Conservation (phyloP, 2,329 filamentous ascomycete genomes). For the Apiospora saccharicola region DNA sequence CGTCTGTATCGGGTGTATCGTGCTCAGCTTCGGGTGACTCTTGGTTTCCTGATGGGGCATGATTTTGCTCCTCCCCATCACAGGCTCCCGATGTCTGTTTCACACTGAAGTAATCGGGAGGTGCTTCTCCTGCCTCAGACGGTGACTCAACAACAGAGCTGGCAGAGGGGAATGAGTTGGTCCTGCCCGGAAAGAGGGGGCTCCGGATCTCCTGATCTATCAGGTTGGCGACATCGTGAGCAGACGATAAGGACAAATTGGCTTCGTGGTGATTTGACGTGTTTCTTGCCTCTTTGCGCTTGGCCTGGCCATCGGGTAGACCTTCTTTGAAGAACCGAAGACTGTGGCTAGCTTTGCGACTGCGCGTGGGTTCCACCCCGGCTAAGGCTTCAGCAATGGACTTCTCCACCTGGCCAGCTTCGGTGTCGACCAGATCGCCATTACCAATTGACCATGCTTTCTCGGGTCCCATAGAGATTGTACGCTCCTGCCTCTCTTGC, state of each 20-base stretch:
- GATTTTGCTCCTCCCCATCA: neutral
- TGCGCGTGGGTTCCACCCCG: slow-evolving; percentile 69
- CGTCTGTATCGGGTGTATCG: neutral
- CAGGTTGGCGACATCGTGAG: neutral
- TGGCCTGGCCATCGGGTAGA: slow-evolving; percentile 64
- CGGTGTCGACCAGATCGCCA: slow-evolving; percentile 53
- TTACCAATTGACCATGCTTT: slow-evolving; percentile 71
- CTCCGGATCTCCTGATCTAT: slow-evolving; percentile 3
- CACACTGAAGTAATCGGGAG: slow-evolving; percentile 17
- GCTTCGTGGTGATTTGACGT: neutral
- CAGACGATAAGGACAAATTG: neutral
- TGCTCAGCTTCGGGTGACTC: neutral
- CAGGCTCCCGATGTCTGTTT: neutral
- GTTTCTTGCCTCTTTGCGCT: slow-evolving; percentile 56
- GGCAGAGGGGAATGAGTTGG: slow-evolving; percentile 10
- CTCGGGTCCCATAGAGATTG: slow-evolving; percentile 55
- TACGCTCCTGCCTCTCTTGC: slow-evolving; percentile 45
- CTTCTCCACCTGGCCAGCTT: slow-evolving; percentile 67
- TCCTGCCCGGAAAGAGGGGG: neutral
- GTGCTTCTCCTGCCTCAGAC: neutral
- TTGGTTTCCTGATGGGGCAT: neutral
- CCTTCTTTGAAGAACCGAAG: slow-evolving; percentile 73
- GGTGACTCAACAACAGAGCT: slow-evolving; percentile 18
- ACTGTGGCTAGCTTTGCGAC: slow-evolving; percentile 72
- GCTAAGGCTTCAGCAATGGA: slow-evolving; percentile 69